These are phyloP conservation scores for Fusarium anguioides DNA, from an alignment of 2,329 filamentous ascomycete species.

Conservation along the genomic window DNA sequence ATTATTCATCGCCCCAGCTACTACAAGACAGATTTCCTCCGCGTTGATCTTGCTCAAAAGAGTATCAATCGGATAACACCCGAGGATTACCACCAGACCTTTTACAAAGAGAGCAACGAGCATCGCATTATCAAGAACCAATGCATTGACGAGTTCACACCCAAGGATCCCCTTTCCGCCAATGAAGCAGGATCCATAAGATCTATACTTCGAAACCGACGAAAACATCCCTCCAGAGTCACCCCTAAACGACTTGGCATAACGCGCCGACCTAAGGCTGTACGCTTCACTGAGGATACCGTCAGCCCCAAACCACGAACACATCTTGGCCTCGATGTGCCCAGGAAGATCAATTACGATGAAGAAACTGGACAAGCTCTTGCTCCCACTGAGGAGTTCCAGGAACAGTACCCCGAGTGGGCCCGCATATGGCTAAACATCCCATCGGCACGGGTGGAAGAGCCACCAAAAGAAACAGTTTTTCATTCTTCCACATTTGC, in stretches of 20 bases:
- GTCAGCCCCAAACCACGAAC: conserved; percentile 43
- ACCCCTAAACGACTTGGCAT: conserved; percentile 45
- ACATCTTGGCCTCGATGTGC: conserved; percentile 44
- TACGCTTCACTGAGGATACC: conserved; percentile 48
- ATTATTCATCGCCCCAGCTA: conserved; percentile 16
- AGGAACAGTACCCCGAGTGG: conserved; percentile 29
- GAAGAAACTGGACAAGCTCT: conserved; percentile 2
- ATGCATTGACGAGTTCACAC: conserved; percentile 38
- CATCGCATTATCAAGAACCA: conserved; percentile 34
- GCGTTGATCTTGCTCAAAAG: conserved; percentile 15
- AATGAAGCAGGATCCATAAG: conserved; percentile 37
- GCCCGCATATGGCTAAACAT: conserved; percentile 18
- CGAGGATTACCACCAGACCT: conserved; percentile 30
- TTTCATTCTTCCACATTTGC: not conserved
- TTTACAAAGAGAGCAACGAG: conserved; percentile 36
- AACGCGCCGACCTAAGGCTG: conserved; percentile 42
- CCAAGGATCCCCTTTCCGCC: conserved; percentile 32
- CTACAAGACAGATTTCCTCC: conserved; percentile 27
- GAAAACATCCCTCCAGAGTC: conserved; percentile 21
- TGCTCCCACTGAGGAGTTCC: conserved; percentile 9
- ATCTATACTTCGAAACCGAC: conserved; percentile 47
- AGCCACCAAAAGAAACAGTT: conserved; percentile 4
- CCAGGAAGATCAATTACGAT: conserved; percentile 19
- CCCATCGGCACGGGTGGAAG: conserved; percentile 1
- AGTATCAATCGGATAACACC: conserved; percentile 30